These are phyloP conservation scores for Oenanthe sinensis DNA, from an alignment of 129 eudicot species.

Conservation along the genomic window DNA sequence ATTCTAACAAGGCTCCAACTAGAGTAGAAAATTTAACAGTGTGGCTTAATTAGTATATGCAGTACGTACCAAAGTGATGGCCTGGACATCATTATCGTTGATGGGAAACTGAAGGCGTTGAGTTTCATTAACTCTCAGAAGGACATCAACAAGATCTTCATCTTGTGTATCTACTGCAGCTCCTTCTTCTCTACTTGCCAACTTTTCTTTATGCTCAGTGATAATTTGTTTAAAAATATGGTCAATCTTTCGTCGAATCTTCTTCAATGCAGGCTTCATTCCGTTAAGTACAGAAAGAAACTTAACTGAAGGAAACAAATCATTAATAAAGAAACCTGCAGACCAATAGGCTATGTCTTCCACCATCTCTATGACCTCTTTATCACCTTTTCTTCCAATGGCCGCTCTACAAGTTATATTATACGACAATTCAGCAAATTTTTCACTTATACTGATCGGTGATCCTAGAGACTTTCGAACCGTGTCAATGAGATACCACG, in stretches of 20 bases:
- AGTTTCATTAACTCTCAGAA: neutral
- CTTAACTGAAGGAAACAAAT: neutral
- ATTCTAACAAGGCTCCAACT: too few relatives aligned
- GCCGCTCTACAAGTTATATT: neutral
- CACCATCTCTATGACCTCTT: neutral
- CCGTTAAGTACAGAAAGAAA: neutral
- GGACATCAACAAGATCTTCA: slow-evolving; percentile 6
- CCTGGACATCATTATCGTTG: neutral
- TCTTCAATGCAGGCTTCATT: slow-evolving; percentile 7
- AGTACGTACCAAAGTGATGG: neutral
- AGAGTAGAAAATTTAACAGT: too few relatives aligned
- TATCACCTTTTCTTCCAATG: neutral
- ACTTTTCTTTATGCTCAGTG: neutral
- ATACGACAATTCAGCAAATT: neutral
- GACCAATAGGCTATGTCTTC: slow-evolving; percentile 8
- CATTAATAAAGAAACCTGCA: slow-evolving; percentile 5
- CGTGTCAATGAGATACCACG: neutral
- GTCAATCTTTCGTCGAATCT: neutral
- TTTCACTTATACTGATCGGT: neutral
- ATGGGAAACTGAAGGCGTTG: neutral
- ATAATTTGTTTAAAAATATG: neutral
- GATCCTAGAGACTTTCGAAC: neutral
- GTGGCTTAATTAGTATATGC: too few relatives aligned
- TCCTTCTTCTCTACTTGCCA: neutral
- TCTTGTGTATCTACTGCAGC: neutral